A percentile compares a stretch with the other conserved stretches of the same genome.
Evolutionary conservation across 139 green algal species (phyloP).

Genomic region (Picocystis salinarum): DNA sequence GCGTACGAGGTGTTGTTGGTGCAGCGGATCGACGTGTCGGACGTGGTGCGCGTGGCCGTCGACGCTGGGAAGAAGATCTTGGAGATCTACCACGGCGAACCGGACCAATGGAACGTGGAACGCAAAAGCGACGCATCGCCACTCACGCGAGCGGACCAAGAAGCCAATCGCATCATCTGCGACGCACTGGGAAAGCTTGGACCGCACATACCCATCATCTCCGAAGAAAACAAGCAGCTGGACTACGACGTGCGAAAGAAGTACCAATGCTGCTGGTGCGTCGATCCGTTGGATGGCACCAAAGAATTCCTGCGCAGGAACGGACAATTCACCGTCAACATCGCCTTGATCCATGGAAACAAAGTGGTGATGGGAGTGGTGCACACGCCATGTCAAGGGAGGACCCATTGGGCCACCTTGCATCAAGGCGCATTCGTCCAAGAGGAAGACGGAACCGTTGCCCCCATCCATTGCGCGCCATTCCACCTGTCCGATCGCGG

Average conservation of each 20-base stretch:
- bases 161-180: constrained; percentile 58
- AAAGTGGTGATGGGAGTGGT: constrained; percentile 61
- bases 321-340: constrained; percentile 76
- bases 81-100: constrained; percentile 6
- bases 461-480: constrained; percentile 7
- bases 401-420: constrained; percentile 43
- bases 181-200: constrained; percentile 14
- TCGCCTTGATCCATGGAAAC: constrained; percentile 39
- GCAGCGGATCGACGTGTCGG: not conserved
- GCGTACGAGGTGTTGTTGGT: too few species aligned
- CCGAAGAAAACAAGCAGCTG: constrained; percentile 52
- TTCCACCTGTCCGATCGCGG: not conserved
- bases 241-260: constrained; percentile 35
- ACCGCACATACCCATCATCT: constrained; percentile 70
- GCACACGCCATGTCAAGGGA: constrained; percentile 36
- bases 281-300: constrained; percentile 74
- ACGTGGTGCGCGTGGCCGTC: constrained; percentile 2
- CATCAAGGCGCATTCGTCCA: constrained; percentile 48
- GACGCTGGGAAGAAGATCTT: constrained; percentile 1
- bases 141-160: constrained; percentile 48
- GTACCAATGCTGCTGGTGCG: constrained; percentile 59
- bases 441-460: constrained; percentile 4
- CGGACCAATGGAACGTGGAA: constrained; percentile 38
- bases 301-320: constrained; percentile 86
- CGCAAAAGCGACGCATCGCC: constrained; percentile 52